Evolutionary conservation across 163 green algal species (phyloP), one percentile per base, ranked within the genome.

Genomic region (Chlorella variabilis): DNA sequence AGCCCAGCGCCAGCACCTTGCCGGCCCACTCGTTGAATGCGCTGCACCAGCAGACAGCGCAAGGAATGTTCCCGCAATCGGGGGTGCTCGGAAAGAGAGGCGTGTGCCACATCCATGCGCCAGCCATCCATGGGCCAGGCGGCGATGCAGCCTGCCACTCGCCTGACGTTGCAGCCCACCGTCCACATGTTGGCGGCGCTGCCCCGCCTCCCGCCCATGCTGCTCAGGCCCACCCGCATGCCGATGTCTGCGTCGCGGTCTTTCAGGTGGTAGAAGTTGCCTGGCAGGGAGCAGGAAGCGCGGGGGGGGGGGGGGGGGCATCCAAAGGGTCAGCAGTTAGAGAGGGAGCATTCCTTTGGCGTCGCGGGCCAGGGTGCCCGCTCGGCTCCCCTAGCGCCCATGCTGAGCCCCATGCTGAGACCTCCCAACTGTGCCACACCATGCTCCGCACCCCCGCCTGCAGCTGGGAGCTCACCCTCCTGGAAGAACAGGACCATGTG

Each of bases 401-500:
- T n/a, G n/a, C n/a, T n/a, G n/a, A n/a, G n/a, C n/a, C n/a, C n/a
- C n/a, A n/a, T n/a, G n/a, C n/a, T n/a, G n/a, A n/a, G n/a, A n/a
- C n/a, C n/a, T n/a, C n/a, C n/a, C n/a, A n/a, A n/a, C n/a, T n/a
- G n/a, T n/a, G n/a, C n/a, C n/a, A n/a, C n/a, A n/a, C n/a, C n/a
- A n/a, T n/a, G n/a, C n/a, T n/a, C n/a, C n/a, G n/a, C n/a, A n/a
- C n/a, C n/a, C n/a, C n/a, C n/a, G n/a, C n/a, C n/a, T n/a, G n/a
- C n/a, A n/a, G n/a, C n/a, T n/a, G n/a, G n/a, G n/a, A n/a, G n/a
- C n/a, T 8, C 85, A 80, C 83, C 84, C 33, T 86, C 75, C n/a
- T 87, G 86, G 7, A 92, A 89, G 58, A 93, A 94, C 18, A 94
- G 85, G 62, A 94, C 90, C 84, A 93, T 92, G 48, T 79, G 75